These are phyloP conservation scores for Geotrichum klebahnii DNA, from an alignment of 1,139 yeast species.

Conservation along the genomic window DNA sequence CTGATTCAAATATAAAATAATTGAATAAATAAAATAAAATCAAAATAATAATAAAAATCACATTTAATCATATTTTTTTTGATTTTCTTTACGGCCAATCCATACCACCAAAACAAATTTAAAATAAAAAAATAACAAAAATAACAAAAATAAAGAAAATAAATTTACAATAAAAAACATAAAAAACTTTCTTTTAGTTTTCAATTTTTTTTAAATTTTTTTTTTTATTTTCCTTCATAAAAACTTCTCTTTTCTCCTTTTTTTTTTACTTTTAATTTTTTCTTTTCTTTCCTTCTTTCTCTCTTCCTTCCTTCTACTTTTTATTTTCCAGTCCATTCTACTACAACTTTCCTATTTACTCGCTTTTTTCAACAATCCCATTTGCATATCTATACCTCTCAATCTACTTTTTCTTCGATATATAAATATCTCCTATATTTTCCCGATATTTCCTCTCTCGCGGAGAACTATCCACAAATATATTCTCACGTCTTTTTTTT, in stretches of 20 bases:
- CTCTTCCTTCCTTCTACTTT: neutral
- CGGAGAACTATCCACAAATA: too few relatives aligned
- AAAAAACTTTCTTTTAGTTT: neutral
- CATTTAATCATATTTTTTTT: too few relatives aligned
- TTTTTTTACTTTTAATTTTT: neutral
- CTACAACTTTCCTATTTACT: neutral
- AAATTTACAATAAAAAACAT: neutral
- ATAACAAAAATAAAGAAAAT: slow-evolving; percentile 4
- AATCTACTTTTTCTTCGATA: too few relatives aligned
- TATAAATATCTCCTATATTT: too few relatives aligned
- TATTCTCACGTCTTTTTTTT: too few relatives aligned
- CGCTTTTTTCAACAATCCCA: neutral
- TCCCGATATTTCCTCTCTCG: too few relatives aligned
- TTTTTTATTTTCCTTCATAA: neutral
- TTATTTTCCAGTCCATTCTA: neutral
- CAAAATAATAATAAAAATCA: too few relatives aligned
- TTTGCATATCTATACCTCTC: too few relatives aligned
- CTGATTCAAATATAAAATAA: too few relatives aligned
- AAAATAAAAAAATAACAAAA: neutral
- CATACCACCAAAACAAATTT: too few relatives aligned
- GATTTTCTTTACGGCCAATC: too few relatives aligned
- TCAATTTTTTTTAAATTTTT: neutral
- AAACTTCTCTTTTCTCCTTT: slow-evolving; percentile 7
- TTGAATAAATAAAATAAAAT: too few relatives aligned
- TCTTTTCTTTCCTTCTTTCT: neutral